phyloP scores from a whole-genome alignment of 2,329 filamentous ascomycete species.

The Trichoderma asperellum region DNA sequence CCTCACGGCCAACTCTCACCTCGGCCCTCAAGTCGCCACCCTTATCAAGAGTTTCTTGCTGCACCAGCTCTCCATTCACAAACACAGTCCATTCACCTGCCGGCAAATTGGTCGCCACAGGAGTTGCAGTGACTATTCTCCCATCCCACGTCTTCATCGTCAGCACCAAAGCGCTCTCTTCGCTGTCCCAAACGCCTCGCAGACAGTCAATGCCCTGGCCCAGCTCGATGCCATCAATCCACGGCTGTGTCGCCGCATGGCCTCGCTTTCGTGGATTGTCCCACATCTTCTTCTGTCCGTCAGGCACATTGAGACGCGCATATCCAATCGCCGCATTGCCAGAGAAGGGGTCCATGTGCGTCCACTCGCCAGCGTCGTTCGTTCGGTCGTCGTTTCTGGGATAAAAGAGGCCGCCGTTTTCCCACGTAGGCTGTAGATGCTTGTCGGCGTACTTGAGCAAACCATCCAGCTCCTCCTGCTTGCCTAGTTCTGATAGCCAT shows the following conservation, averaged over 20 bases:
- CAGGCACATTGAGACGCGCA: constrained; percentile 41
- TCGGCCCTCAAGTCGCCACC: neutral
- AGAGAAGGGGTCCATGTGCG: constrained; percentile 41
- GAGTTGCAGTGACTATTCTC: neutral
- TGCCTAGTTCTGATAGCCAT: constrained; percentile 43
- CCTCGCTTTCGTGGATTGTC: constrained; percentile 39
- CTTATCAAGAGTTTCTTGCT: neutral
- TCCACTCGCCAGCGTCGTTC: constrained; percentile 36
- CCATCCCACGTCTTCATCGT: constrained; percentile 25
- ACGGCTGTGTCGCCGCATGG: constrained; percentile 18
- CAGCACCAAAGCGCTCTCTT: constrained; percentile 15
- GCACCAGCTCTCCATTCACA: constrained; percentile 18
- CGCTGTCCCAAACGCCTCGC: constrained; percentile 22
- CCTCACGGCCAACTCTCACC: constrained; percentile 14
- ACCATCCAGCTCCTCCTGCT: constrained; percentile 29
- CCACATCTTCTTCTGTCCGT: constrained; percentile 44
- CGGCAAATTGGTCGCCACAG: constrained; percentile 18
- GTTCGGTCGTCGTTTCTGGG: constrained; percentile 34
- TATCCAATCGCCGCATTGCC: constrained; percentile 45
- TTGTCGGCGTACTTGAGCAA: constrained; percentile 39
- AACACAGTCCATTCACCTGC: constrained; percentile 19
- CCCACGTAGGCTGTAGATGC: constrained; percentile 39
- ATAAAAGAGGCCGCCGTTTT: constrained; percentile 44
- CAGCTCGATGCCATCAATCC: constrained; percentile 23
- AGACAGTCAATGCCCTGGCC: constrained; percentile 24